Base-by-base conservation (phyloP, 805 yeast species). In the Starmerella floris region DNA sequence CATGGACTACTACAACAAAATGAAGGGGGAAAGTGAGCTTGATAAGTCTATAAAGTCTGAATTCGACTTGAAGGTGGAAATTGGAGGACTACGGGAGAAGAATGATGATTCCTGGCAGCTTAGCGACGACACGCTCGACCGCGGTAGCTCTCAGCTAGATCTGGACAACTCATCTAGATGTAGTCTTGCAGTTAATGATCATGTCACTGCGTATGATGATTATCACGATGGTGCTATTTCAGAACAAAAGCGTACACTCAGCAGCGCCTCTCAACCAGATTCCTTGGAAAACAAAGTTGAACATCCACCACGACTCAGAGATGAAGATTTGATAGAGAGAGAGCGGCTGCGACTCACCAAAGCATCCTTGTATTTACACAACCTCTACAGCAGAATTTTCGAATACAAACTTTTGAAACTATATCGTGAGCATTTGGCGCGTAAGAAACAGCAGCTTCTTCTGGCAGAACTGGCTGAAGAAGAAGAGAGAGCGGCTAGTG, bases 351-450 rank as follows among this genome's bases (percentile, higher is more conserved):
- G 85, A 39, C 62, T 82, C 54, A 78, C 75, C 53, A 94, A 85
- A 61, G 79, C 88, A 11, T 79, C 87, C 30, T 75, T 80, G 22
- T 71, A 83, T 68, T 71, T 87, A 48, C 84, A 83, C 53, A 68
- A 82, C 41, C 80, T 84, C 43, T 82, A 87, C 1, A 79, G 91
- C 4, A 75, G 83, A 41, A 67, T 83, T 56, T 70, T 87, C 52
- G 83, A 81, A 54, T 77, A 74, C 51, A 71, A 84, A 35, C 72
- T 87, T 26, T 67, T 81, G 54, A 74, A 71, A 25, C 83, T 94
- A 0, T 85, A 78, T 56, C 80, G 81, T 48, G 87, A 79, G 53
- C 79, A 76, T 50, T 73, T 80, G 37, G 87, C 94, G 11, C 83
- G 79, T 46, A 91, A 81, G 52, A 60, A 66, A 11, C 67, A 62